A percentile compares a stretch with the other conserved stretches of the same genome.
Evolutionary conservation across 1,284 basidiomycete species (phyloP).

Genomic region (Heterobasidion annosum): DNA sequence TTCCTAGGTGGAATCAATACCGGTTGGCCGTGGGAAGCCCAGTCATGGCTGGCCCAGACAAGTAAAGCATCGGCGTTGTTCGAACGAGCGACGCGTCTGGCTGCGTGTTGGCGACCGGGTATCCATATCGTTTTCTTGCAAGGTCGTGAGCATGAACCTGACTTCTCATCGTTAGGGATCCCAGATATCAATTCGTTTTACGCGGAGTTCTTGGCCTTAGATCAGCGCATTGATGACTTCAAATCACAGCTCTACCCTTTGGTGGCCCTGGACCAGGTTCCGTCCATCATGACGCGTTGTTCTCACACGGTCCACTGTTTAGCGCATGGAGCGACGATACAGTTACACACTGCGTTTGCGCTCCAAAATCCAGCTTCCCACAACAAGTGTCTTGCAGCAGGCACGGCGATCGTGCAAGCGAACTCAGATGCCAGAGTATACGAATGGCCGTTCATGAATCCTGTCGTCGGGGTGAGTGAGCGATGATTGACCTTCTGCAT

Average conservation of each 20-base stretch:
- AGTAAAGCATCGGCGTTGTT: conserved; percentile 10
- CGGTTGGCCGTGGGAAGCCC: conserved; percentile 13
- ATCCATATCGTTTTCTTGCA: neutral
- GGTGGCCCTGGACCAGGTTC: neutral
- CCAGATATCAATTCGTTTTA: conserved; percentile 11
- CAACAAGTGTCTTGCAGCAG: conserved; percentile 19
- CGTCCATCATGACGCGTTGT: conserved; percentile 7
- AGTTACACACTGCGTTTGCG: conserved; percentile 24
- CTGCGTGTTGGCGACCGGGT: conserved; percentile 20
- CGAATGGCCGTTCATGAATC: conserved; percentile 12
- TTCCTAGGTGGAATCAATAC: conserved; percentile 11
- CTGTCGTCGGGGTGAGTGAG: conserved; percentile 18
- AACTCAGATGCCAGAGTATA: conserved; percentile 8
- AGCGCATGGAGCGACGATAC: conserved; percentile 23
- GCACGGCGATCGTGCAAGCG: conserved; percentile 12
- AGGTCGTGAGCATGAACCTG: neutral
- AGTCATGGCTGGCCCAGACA: conserved; percentile 8
- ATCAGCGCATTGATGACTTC: conserved; percentile 24
- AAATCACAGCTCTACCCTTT: conserved; percentile 6
- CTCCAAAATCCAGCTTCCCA: conserved; percentile 16
- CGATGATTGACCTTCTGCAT: neutral
- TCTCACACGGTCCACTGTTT: conserved; percentile 21
- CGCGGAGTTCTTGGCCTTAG: conserved; percentile 21
- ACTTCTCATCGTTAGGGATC: conserved; percentile 10
- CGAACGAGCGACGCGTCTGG: conserved; percentile 17